Base-by-base conservation (phyloP, 176 grass and related monocot species). In the Avena insularis region DNA sequence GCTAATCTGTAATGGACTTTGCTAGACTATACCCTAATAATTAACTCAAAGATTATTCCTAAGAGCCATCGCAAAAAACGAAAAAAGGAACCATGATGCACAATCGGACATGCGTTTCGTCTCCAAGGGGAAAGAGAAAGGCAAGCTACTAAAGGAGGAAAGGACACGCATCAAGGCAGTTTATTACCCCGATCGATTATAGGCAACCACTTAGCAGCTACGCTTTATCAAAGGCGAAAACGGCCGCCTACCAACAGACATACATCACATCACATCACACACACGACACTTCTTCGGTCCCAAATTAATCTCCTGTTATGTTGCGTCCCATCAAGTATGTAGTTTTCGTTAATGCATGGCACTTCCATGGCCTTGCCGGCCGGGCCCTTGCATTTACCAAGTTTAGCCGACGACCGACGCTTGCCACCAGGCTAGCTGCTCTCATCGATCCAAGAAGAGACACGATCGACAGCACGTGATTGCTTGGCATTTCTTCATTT, bases 221-320 rank as follows among this genome's bases (percentile, higher is more conserved):
- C 14, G 17, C 71, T 91, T 91, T 84, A 66, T 46, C 81, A 91
- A 87, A 91, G 81, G 25, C 29, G 89, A 91, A 80, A 91, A 87
- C 85, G 50, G 17, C 85, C 2, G 87, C 38, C 64, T 75, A 87
- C 85, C 89, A 67, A 49, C 12, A 35, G 0, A 58, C 21, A 54
- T 4, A 35, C 13, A 29, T 31, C 47, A 53, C 5, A 40, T 6
- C 4, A 5, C 38, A 43, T 43, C 40, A 43, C 25, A 29, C n/a
- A 69, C 65, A 71, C 19, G 31, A 16, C 47, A 36, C 19, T 54
- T 1, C 6, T 70, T 70, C 3, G 16, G 19, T 17, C 40, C 57
- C 43, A n/a, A 73, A n/a, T 8, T 57, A 38, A 57, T 58, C 9
- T 43, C 31, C 6, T 20, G 4, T 38, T 78, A 43, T 43, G 6